Base-by-base conservation (phyloP, 257 asterid genomes). In the Solanum chiquidenum region DNA sequence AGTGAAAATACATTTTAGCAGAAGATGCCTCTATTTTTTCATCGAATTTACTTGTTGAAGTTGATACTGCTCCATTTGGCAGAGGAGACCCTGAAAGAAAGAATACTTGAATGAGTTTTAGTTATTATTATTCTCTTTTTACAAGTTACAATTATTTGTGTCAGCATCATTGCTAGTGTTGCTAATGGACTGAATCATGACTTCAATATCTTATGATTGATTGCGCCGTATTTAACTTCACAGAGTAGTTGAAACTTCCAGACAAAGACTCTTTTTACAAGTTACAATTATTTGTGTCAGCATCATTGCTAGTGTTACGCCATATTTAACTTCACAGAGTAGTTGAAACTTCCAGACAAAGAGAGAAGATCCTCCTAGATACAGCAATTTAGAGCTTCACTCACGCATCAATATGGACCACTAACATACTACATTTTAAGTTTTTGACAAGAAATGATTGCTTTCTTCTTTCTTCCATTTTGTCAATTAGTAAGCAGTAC, bases 1-100 rank as follows among this genome's bases (percentile, higher is more conserved):
- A 97, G 90, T 97, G 99, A 84, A 97, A 97, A 92, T 97, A 97
- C 99, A 97, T 96, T 90, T 95, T 96, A 85, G 99, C 98, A 88
- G 99, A 97, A 86, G 98, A 93, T 88, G 99, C 91, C 92, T 97
- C 99, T 88, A 95, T 96, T 91, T 97, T 97, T 90, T 92, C 95
- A 90, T 97, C 99, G 87, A 97, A 97, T 93, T 95, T 97, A 94
- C 97, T 93, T 88, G 89, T 87, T 9, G 94, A 91, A 83, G 93
- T 85, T 86, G 92, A 87, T 27, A 91, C 77, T 64, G 83, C 89
- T 90, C 99, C 99, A 89, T 95, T 96, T 25, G 93, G 91, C 91
- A 97, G 87, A 86, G 89, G 71, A 87, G 93, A 85, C 79, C 89
- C 99, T 97, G 96, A 71, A 91, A 84, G 52, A 9, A 77, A 44